phyloP scores from a whole-genome alignment of 495 filamentous ascomycete genomes.

The Filosporella fistucella region DNA sequence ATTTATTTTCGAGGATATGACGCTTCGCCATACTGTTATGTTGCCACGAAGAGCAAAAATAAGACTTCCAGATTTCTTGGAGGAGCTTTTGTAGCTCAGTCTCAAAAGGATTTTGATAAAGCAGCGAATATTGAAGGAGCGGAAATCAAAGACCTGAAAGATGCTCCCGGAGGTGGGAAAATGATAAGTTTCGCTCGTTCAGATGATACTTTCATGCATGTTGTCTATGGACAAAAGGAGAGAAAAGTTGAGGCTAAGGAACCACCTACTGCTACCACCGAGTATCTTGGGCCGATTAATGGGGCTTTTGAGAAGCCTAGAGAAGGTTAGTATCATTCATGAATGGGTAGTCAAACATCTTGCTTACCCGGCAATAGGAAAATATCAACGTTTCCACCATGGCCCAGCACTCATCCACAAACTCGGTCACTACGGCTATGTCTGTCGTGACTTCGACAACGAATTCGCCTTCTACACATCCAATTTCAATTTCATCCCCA shows the following conservation, averaged over 20 bases:
- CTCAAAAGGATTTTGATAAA: constrained; percentile 46
- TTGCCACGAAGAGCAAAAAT: not conserved
- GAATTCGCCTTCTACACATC: constrained; percentile 56
- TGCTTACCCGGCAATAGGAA: constrained; percentile 22
- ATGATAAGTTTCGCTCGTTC: constrained; percentile 51
- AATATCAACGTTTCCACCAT: constrained; percentile 48
- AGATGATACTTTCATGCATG: constrained; percentile 50
- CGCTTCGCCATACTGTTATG: not conserved
- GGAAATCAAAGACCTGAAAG: constrained; percentile 36
- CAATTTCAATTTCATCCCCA: constrained; percentile 62
- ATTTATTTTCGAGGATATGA: not conserved
- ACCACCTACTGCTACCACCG: not conserved
- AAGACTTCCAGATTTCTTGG: not conserved
- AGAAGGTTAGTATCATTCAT: not conserved
- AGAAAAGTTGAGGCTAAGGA: not conserved
- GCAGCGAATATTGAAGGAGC: constrained; percentile 37
- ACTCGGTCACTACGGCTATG: constrained; percentile 67
- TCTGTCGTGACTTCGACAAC: constrained; percentile 50
- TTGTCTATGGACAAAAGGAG: constrained; percentile 46
- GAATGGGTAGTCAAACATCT: not conserved
- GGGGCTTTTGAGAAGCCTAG: constrained; percentile 1
- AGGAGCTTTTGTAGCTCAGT: constrained; percentile 47
- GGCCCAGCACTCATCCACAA: constrained; percentile 67
- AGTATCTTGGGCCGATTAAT: not conserved
- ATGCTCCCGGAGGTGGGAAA: constrained; percentile 51